Evolutionary conservation across 768 basidiomycete species (phyloP), one percentile per base, ranked within the genome.

Genomic region (Tylopilus felleus): DNA sequence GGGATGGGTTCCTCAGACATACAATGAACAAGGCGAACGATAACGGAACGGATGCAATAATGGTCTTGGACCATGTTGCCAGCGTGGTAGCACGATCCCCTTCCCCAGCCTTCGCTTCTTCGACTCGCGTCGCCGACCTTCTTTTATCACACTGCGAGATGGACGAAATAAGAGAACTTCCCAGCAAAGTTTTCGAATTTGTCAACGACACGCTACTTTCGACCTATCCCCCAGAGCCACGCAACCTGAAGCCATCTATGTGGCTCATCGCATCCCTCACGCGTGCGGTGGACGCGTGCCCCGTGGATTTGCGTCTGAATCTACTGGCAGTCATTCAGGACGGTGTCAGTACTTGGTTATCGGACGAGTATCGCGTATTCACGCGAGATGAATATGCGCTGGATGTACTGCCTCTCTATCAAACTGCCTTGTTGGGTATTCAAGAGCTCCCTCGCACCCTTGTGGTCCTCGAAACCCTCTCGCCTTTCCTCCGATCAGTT

Each of bases 381-480:
- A 71, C 73, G 13, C 72, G 71, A 28, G 77, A 79, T 23, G 83
- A 86, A 47, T 80, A 88, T 53, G 70, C 71, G 17, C 74, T 81
- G 57, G 85, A 88, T 65, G 76, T 87, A 52, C 64, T 86, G 14
- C 77, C 82, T 0, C 63, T 90, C 47, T 92, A 90, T 60, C 77
- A 87, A 63, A 81, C 78, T 13, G 69, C 78, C 33, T 63, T 88
- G 39, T 60, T 84, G 49, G 71, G 75, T 49, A 72, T 87, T 29
- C 79, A 78, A 54, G 70, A 71, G 4, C 70, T 85, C 4, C 77
- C 80, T 1, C 64, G 62, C 5, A 72, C 69, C 1, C 38, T 71
- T 13, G 60, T 67, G 8, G 72, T 73, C n/a, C 69, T 90, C 27
- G 71, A 75, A n/a, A 57, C 65, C 1, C 68, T 87, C n/a, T 71